These are phyloP conservation scores for Persicaria tinctoria DNA, from an alignment of 148 eudicot species.

Conservation along the genomic window DNA sequence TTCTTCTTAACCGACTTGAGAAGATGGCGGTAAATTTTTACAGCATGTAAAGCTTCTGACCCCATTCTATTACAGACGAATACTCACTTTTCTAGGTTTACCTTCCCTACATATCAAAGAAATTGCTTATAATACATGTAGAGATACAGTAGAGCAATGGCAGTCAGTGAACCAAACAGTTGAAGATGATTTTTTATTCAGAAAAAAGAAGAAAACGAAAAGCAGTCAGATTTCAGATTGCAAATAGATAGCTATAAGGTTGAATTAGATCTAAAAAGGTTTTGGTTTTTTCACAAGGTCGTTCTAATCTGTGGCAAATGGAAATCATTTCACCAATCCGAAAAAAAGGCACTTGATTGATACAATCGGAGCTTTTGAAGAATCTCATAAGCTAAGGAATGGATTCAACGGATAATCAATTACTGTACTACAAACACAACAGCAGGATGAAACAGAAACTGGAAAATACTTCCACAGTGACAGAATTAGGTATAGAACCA, in stretches of 20 bases:
- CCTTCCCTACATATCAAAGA: slow-evolving; percentile 10
- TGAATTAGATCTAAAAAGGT: background rate
- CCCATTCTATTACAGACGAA: slow-evolving; percentile 29
- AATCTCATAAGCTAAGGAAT: background rate
- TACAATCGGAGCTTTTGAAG: background rate
- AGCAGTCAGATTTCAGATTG: background rate
- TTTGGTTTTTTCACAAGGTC: background rate
- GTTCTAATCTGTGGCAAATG: background rate
- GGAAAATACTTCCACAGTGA: background rate
- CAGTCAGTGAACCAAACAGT: background rate
- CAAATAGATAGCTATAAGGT: background rate
- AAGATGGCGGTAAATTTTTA: slow-evolving; percentile 53
- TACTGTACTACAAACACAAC: background rate
- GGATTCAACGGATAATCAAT: background rate
- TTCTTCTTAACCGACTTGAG: slow-evolving; percentile 70
- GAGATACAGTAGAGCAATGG: background rate
- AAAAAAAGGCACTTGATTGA: background rate
- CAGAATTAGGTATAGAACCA: background rate
- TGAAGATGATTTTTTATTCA: background rate
- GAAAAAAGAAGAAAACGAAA: background rate
- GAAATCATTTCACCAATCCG: too few relatives aligned
- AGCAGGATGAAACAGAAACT: background rate
- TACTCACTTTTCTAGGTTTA: background rate
- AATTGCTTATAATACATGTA: background rate
- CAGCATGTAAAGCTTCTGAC: slow-evolving; percentile 44